Percentiles rank a stretch among this genome's conserved stretches.
Conservation (phyloP, 176 grass and related monocot genomes). For the Triticum monococcum region DNA sequence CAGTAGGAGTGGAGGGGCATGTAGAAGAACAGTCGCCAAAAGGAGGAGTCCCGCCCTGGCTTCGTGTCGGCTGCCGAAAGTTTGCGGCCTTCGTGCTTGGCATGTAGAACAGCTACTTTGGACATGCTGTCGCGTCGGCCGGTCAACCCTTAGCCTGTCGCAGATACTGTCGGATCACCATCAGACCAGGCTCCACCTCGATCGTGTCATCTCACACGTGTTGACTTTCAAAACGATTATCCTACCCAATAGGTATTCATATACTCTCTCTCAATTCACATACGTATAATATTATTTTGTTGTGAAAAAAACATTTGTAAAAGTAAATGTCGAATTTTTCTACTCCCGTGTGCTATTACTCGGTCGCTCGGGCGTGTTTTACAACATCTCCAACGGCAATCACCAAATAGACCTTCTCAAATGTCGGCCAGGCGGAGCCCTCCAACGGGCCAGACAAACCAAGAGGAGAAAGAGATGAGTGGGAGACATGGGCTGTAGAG, state of each 20-base stretch:
- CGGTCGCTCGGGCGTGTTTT: too few species aligned
- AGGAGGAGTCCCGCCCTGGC: neutral
- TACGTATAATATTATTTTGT: neutral
- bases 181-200: neutral
- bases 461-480: too few species aligned
- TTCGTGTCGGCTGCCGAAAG: constrained; percentile 2
- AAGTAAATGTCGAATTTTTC: too few species aligned
- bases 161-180: neutral
- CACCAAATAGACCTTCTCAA: too few species aligned
- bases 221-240: neutral
- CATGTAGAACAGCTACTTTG: neutral
- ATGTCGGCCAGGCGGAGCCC: too few species aligned
- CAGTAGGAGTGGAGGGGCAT: neutral
- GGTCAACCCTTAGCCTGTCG: constrained; percentile 4
- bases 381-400: too few species aligned
- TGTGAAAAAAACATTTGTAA: neutral
- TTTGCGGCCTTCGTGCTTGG: neutral
- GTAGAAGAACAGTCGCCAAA: neutral
- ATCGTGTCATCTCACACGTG: neutral
- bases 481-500: too few species aligned
- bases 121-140: neutral
- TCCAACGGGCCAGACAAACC: too few species aligned
- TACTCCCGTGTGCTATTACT: neutral
- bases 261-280: neutral
- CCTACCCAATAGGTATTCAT: too few species aligned